phyloP scores from a whole-genome alignment of 129 eudicot species.

The Flaveria trinervia region DNA sequence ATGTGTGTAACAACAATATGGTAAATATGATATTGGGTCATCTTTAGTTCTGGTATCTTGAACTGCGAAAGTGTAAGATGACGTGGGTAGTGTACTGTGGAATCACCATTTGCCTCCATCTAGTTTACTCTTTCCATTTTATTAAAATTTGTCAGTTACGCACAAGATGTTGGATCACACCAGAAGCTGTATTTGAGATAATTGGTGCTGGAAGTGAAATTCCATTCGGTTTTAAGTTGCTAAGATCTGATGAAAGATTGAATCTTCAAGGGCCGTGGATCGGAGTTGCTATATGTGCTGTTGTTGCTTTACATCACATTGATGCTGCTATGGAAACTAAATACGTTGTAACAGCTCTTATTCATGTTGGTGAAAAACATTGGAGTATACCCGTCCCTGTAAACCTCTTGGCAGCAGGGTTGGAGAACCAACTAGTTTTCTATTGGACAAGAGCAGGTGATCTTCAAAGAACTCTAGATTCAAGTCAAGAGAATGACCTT shows the following conservation, averaged over 20 bases:
- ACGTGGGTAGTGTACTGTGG: too few relatives aligned
- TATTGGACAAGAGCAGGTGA: constrained; percentile 8
- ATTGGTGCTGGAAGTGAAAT: constrained; percentile 29
- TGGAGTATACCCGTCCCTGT: background rate
- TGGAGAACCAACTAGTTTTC: constrained; percentile 22
- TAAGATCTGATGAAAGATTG: background rate
- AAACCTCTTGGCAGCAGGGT: background rate
- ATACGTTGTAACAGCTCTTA: constrained; percentile 3
- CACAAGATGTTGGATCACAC: constrained; percentile 16
- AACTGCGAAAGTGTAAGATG: too few relatives aligned
- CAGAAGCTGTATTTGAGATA: constrained; percentile 32
- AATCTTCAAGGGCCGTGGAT: constrained; percentile 17
- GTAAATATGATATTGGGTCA: background rate
- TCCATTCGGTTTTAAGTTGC: constrained; percentile 2
- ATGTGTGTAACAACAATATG: background rate
- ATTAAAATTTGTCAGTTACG: background rate
- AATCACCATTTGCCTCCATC: too few relatives aligned
- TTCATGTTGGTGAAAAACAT: constrained; percentile 9
- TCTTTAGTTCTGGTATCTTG: background rate
- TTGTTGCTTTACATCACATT: background rate
- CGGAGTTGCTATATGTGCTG: constrained; percentile 29
- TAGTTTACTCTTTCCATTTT: background rate
- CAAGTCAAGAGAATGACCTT: background rate
- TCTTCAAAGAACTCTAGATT: background rate
- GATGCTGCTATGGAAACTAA: constrained; percentile 16